Percentiles rank a stretch among this genome's conserved stretches.
Evolutionary conservation across 139 green algal species (phyloP).

Genomic region (Picochlorum sp.): DNA sequence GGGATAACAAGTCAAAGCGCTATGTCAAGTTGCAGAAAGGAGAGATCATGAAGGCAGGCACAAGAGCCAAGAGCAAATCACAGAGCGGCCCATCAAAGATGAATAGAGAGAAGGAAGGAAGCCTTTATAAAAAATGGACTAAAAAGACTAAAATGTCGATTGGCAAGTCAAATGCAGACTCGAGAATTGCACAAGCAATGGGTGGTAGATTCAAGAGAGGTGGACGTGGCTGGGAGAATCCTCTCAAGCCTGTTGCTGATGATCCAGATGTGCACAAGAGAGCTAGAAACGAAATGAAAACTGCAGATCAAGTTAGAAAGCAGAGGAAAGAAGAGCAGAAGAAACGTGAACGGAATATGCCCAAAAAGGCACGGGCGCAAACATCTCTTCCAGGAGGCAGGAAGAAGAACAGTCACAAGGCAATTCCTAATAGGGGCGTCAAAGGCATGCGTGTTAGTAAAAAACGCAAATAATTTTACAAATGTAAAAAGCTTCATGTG

Average conservation of each 20-base stretch:
- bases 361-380: background rate
- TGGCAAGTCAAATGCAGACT: background rate
- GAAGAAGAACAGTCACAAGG: constrained; percentile 22
- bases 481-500: background rate
- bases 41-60: constrained; percentile 37
- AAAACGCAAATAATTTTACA: background rate
- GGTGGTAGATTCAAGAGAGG: constrained; percentile 37
- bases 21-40: constrained; percentile 63
- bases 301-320: constrained; percentile 28
- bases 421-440: background rate
- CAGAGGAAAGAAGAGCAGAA: constrained; percentile 12
- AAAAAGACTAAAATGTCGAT: constrained; percentile 50
- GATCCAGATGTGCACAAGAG: background rate
- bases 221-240: constrained; percentile 45
- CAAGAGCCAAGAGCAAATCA: constrained; percentile 24
- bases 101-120: constrained; percentile 17
- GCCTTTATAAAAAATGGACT: constrained; percentile 62
- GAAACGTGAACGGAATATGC: constrained; percentile 1
- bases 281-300: constrained; percentile 18
- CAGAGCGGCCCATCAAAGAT: constrained; percentile 12
- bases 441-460: background rate
- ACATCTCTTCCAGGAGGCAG: background rate
- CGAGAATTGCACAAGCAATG: constrained; percentile 4
- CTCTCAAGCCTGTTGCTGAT: constrained; percentile 7
- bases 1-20: constrained; percentile 65